Evolutionary conservation across 805 yeast species (phyloP), one percentile per base, ranked within the genome.

Genomic region (Candida ascalaphidarum): DNA sequence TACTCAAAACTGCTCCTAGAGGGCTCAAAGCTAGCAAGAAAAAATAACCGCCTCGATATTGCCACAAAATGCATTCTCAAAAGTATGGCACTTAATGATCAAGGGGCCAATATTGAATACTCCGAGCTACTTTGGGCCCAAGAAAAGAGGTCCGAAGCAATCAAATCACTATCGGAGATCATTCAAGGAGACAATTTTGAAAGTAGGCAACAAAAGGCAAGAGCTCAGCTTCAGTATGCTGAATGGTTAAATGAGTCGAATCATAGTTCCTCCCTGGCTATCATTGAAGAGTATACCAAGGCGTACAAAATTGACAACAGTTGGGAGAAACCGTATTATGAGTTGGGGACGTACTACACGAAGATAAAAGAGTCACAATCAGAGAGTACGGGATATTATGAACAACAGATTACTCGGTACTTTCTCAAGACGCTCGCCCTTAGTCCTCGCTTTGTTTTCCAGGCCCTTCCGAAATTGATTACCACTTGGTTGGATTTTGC

Each of bases 401-500:
- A 81, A 36, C 60, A 56, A 14, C 64, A 63, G 12, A 71, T 79
- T 21, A 70, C 82, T 7, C 48, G 63, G 7, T 59, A 68, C 22
- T 81, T 79, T 43, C 54, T 75, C 18, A 63, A 69, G 18, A 73
- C 89, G 0, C 63, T 83, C 15, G 64, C 67, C 7, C 60, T 65
- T 22, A 85, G 92, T 1, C 65, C 77, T 3, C 66, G 71, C 21
- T 80, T 75, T 44, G 68, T 83, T 2, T 76, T 76, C 45, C 96
- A 92, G 52, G 80, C 89, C 0, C 57, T 92, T 13, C 97, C 98
- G 0, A 86, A 85, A 43, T 71, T 84, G n/a, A 68, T 88, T 4
- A 85, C 95, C 0, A 68, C 83, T 7, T 92, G 98, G 98, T 59
- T 92, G 14, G 95, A 88, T 41, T 81, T 79, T 49, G 74, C 68